Percentiles rank a stretch among this genome's conserved stretches.
These are phyloP conservation scores for Aspergillus proliferans DNA, from an alignment of 2,329 filamentous ascomycete species.

Conservation along the genomic window DNA sequence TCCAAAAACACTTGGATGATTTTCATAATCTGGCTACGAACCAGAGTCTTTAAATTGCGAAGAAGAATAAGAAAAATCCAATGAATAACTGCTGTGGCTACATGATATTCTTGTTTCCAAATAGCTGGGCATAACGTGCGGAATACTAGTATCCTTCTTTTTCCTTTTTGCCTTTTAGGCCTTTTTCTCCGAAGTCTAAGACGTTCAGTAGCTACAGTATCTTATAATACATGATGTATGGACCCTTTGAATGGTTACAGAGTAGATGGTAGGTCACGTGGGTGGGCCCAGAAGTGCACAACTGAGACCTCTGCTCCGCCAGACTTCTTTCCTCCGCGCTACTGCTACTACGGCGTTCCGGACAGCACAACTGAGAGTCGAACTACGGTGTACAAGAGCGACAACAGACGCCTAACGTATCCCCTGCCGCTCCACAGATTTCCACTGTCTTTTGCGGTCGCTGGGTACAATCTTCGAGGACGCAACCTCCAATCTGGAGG, in stretches of 20 bases:
- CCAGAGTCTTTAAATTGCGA: constrained; percentile 48
- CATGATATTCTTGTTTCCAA: background rate
- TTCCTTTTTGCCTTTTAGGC: constrained; percentile 1
- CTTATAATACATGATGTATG: too few relatives aligned
- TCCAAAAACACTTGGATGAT: constrained; percentile 44
- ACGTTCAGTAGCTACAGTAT: too few relatives aligned
- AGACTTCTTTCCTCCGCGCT: constrained; percentile 4
- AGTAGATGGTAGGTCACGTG: constrained; percentile 3
- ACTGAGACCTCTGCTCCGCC: constrained; percentile 15
- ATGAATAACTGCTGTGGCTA: constrained; percentile 7
- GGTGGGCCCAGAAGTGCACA: constrained; percentile 16
- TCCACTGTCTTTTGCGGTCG: background rate
- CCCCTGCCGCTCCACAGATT: constrained; percentile 12
- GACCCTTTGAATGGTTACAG: too few relatives aligned
- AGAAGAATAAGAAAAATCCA: constrained; percentile 26
- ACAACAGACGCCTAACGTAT: constrained; percentile 25
- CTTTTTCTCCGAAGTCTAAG: background rate
- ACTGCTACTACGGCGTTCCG: constrained; percentile 12
- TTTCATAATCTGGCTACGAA: constrained; percentile 53
- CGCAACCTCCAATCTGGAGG: constrained; percentile 22
- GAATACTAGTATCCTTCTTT: background rate
- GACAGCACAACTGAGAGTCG: constrained; percentile 6
- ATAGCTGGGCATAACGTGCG: too few relatives aligned
- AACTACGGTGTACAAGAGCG: constrained; percentile 32
- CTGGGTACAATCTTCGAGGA: constrained; percentile 11